Percentiles rank a stretch among this genome's conserved stretches.
phyloP scores from a whole-genome alignment of 139 green algal species.

The Chloropicon primus region DNA sequence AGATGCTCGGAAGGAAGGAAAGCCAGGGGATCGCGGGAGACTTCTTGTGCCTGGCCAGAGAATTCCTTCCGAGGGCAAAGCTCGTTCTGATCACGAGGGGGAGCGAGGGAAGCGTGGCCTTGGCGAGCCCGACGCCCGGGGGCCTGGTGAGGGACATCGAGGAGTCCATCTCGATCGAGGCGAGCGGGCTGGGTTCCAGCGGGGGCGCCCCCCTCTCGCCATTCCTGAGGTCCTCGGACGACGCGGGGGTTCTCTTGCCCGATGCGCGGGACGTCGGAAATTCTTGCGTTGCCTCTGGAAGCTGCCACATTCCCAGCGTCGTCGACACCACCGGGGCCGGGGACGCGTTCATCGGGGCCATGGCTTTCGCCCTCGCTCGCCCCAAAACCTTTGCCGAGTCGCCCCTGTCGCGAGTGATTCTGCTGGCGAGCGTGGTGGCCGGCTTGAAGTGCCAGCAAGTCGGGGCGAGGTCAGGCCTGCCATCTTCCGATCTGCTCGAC shows the following conservation, averaged over 20 bases:
- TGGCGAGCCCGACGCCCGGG: not conserved
- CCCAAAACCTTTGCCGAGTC: not conserved
- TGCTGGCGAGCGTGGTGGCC: not conserved
- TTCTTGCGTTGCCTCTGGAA: no score
- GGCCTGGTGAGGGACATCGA: not conserved
- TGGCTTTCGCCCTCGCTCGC: slow-evolving; percentile 31
- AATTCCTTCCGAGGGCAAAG: not conserved
- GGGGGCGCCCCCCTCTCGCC: no score
- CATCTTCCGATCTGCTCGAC: no score
- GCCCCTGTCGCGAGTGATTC: no score
- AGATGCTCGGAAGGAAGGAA: not conserved
- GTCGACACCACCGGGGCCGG: slow-evolving; percentile 77
- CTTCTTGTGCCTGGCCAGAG: not conserved
- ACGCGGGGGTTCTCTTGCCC: no score
- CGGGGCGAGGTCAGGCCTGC: not conserved
- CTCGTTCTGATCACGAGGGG: not conserved
- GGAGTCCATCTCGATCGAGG: no score
- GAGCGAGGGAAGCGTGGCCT: not conserved
- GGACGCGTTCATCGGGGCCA: slow-evolving; percentile 72
- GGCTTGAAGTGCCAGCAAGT: not conserved
- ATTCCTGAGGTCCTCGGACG: no score
- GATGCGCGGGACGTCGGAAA: no score
- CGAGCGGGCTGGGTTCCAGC: no score
- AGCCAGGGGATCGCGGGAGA: not conserved
- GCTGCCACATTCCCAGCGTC: no score